Evolutionary conservation across 345 rosid species (phyloP), one percentile per base, ranked within the genome.

Genomic region (Excoecaria cochinchinensis): DNA sequence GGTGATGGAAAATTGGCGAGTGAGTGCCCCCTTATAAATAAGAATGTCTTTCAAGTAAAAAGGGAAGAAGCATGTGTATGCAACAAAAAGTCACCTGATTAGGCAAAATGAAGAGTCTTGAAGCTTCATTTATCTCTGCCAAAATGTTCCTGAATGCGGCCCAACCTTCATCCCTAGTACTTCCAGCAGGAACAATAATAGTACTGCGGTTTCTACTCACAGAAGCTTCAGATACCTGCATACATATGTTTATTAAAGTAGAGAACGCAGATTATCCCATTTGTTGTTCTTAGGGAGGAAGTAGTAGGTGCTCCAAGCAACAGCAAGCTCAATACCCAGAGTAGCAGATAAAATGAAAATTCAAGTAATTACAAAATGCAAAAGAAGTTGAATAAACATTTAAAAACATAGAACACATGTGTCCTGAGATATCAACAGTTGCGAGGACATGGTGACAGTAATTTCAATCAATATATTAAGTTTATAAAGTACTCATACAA

Each of bases 151-250:
- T 89, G 79, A 95, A 95, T 70, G 98, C 93, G 50, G 97, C 86
- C 99, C 98, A 95, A 14, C 99, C 99, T 90, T 93, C 99, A 80
- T 93, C 97, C 71, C 89, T 81, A 17, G 90, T 58, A 79, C 78
- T 92, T 74, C 99, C 98, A 52, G 98, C 98, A 36, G 99, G 98
- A 64, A 95, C 96, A 65, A 95, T 93, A 66, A 95, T 95, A 67
- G 98, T 95, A 79, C 98, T 95, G 69, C 98, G 93, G 76, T 90
- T 93, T 84, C 99, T 89, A 82, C 90, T 93, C 40, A 93, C 91
- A 39, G 98, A 93, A 82, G 99, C 98, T 87, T 95, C 99, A 59
- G 98, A 92, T 21, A 95, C 96, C 99, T 95, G 81, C 73, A 66
- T 25, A 58, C 50, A 63, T 69, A 64, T 38, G 56, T 68, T 52